Evolutionary conservation across 1,139 yeast genomes (phyloP), one percentile per base, ranked within the genome.

Genomic region (Candida sp.): DNA sequence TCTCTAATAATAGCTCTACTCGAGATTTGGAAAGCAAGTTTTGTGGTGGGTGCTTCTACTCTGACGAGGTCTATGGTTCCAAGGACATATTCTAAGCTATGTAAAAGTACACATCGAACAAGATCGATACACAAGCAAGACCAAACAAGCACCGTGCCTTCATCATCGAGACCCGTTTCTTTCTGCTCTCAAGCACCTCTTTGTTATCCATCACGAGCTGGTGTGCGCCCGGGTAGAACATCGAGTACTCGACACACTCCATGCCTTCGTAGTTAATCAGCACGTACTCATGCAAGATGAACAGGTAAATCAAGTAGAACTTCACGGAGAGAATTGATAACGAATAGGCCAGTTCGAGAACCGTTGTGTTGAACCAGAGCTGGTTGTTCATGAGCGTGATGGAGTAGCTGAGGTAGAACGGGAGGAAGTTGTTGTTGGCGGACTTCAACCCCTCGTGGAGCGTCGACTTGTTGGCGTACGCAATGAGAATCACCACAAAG

Each of bases 271-370:
- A 49, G 17, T 48, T 50, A 7, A 58, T 50, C 22, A 56, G 39
- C 1, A 54, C 55, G 5, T 66, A 51, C 47, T 65, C 69, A 54
- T 58, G 62, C 37, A 66, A 58, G n/a, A 66, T 55, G 44, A 60
- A 56, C 32, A 50, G 52, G 40, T 49, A 54, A 34, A 55, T 49
- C 27, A 50, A 48, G 38, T 55, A 54, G 28, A 55, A 55, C 37
- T 56, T 56, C 11, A 54, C 49, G 6, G 52, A 44, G 31, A 44
- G 49, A 7, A 38, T 41, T 7, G 42, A 35, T 22, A 50, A 3
- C 30, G 47, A 47, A 31, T 52, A 55, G 22, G 34, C 22, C 23
- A 42, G 35, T 7, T 25, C 39, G 39, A 37, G 30, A 34, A 27
- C 25, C 28, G n/a, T 4, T 22, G 31, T 12, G 8, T 34, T 12